Evolutionary conservation across 169 alveolate species (phyloP).

Genomic region (Plasmodium falciparum): DNA sequence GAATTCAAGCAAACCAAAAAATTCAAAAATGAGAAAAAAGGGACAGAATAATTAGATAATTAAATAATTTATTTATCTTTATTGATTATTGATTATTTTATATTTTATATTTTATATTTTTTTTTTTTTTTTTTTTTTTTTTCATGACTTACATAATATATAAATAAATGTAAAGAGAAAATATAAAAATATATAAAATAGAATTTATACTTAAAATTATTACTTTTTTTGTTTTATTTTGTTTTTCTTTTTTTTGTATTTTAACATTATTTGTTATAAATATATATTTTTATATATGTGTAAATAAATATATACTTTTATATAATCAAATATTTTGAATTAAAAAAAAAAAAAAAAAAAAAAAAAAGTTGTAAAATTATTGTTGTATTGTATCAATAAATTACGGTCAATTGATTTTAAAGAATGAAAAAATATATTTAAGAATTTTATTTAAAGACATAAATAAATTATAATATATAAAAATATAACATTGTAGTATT

Average conservation of each 20-base stretch:
- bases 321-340: not conserved
- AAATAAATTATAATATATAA: not conserved
- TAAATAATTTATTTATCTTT: not conserved
- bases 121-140: too few species aligned
- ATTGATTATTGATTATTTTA: too few species aligned
- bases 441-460: not conserved
- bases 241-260: not conserved
- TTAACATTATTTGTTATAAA: not conserved
- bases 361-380: not conserved
- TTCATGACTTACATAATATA: too few species aligned
- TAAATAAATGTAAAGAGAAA: not conserved
- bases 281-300: not conserved
- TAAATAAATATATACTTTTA: not conserved
- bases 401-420: not conserved
- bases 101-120: too few species aligned
- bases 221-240: not conserved
- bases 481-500: not conserved
- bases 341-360: not conserved
- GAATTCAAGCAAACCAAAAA: conserved; percentile 15
- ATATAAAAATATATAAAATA: too few species aligned
- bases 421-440: not conserved
- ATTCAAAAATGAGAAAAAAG: conserved; percentile 38
- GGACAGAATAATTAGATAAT: not conserved
- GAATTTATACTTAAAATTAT: too few species aligned
- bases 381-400: not conserved